Evolutionary conservation across 2,329 filamentous ascomycete species (phyloP).

Genomic region (Coniochaeta prunicola): DNA sequence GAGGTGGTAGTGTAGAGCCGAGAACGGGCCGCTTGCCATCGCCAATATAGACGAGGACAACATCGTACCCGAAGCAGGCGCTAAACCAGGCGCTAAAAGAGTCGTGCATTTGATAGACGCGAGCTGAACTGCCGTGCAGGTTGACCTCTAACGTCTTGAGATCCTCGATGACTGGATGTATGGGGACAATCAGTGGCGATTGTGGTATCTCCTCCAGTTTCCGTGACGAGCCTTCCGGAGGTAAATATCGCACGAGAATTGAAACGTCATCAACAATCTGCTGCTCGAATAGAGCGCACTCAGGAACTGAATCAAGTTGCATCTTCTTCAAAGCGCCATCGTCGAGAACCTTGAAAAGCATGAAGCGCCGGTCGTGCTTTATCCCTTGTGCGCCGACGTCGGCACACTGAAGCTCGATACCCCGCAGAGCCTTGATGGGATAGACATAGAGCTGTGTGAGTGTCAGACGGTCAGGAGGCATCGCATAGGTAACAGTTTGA

Average conservation of each 20-base stretch:
- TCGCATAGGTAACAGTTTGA: neutral
- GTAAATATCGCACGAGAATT: slow-evolving; percentile 35
- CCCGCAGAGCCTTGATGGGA: slow-evolving; percentile 66
- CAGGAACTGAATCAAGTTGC: slow-evolving; percentile 48
- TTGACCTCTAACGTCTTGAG: slow-evolving; percentile 43
- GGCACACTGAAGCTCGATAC: slow-evolving; percentile 45
- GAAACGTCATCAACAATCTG: slow-evolving; percentile 30
- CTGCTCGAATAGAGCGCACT: slow-evolving; percentile 59
- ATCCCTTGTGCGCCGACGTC: slow-evolving; percentile 56
- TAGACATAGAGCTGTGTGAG: slow-evolving; percentile 56
- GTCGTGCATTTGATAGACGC: slow-evolving; percentile 56
- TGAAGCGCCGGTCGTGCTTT: slow-evolving; percentile 61
- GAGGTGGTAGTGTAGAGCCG: slow-evolving; percentile 43
- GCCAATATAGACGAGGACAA: slow-evolving; percentile 59
- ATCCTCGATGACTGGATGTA: slow-evolving; percentile 40
- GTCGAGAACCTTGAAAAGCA: slow-evolving; percentile 49
- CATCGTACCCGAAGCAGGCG: slow-evolving; percentile 53
- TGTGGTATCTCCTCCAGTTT: slow-evolving; percentile 29
- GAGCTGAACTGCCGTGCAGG: slow-evolving; percentile 52
- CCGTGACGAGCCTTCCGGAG: slow-evolving; percentile 16
- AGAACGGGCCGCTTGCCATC: slow-evolving; percentile 51
- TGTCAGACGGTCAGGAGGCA: neutral
- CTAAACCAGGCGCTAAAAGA: slow-evolving; percentile 61
- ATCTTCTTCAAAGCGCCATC: slow-evolving; percentile 44
- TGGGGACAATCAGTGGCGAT: slow-evolving; percentile 46